phyloP scores from a whole-genome alignment of 2,329 filamentous ascomycete genomes.

The Capronia americana region DNA sequence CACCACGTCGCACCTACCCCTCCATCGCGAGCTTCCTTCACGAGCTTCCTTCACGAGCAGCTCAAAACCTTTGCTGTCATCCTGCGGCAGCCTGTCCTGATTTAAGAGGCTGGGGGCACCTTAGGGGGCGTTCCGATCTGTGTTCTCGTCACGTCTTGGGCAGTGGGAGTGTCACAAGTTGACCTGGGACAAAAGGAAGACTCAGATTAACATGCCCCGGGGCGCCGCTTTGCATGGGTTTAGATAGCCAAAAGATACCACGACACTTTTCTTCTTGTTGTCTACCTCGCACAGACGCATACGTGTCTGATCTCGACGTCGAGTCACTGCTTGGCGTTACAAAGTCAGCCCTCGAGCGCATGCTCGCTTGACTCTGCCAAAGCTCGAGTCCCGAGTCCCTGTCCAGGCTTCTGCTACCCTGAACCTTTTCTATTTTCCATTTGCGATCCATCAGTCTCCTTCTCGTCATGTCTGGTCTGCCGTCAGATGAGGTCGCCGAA shows the following conservation, averaged over 20 bases:
- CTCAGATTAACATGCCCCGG: slow-evolving; percentile 16
- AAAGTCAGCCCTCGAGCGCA: slow-evolving; percentile 19
- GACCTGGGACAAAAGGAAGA: slow-evolving; percentile 14
- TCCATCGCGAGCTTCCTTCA: neutral
- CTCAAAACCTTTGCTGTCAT: slow-evolving; percentile 1
- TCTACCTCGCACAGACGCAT: slow-evolving; percentile 27
- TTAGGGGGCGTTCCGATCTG: slow-evolving; percentile 3
- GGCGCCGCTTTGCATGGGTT: slow-evolving; percentile 22
- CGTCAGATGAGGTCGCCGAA: slow-evolving; percentile 85
- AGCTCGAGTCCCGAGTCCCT: slow-evolving; percentile 23
- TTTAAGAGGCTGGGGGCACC: slow-evolving; percentile 15
- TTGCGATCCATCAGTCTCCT: slow-evolving; percentile 27
- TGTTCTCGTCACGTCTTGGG: slow-evolving; percentile 9
- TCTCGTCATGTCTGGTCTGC: slow-evolving; percentile 66
- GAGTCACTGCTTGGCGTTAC: slow-evolving; percentile 25
- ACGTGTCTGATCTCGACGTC: slow-evolving; percentile 23
- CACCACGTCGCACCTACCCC: neutral
- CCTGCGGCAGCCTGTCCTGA: slow-evolving; percentile 14
- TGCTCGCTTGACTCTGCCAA: slow-evolving; percentile 31
- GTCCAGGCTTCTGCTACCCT: slow-evolving; percentile 11
- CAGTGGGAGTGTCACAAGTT: slow-evolving; percentile 14
- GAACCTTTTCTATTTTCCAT: slow-evolving; percentile 27
- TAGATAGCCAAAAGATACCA: slow-evolving; percentile 42
- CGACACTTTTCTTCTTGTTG: slow-evolving; percentile 38
- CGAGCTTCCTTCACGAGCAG: neutral